phyloP scores from a whole-genome alignment of 805 yeast species.

The Metschnikowia noctiluminum region DNA sequence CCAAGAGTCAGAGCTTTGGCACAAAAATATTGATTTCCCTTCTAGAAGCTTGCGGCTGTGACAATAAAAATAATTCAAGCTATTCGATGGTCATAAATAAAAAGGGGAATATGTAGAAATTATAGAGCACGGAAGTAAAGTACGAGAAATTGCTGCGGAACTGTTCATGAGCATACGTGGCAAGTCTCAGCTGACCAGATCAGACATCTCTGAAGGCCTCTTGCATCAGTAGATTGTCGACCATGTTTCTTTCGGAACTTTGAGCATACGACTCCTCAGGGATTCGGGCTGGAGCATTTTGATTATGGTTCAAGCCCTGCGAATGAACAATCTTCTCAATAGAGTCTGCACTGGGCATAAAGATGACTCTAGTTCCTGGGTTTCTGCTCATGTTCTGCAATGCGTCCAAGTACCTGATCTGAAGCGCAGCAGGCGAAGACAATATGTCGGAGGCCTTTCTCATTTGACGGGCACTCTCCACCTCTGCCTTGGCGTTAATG shows the following conservation, averaged over 20 bases:
- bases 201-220: slow-evolving; percentile 14
- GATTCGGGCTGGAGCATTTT: slow-evolving; percentile 5
- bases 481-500: slow-evolving; percentile 72
- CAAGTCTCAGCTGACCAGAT: too few species aligned
- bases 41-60: too few species aligned
- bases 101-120: too few species aligned
- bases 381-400: slow-evolving; percentile 67
- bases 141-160: too few species aligned
- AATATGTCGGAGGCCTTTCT: slow-evolving; percentile 75
- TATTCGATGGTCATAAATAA: background rate
- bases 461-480: slow-evolving; percentile 71
- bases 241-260: slow-evolving; percentile 9
- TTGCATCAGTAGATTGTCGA: slow-evolving; percentile 18
- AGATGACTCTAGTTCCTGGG: slow-evolving; percentile 64
- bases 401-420: slow-evolving; percentile 74
- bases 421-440: slow-evolving; percentile 74
- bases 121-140: too few species aligned
- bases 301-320: slow-evolving; percentile 8
- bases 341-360: slow-evolving; percentile 58
- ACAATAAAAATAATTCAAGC: background rate
- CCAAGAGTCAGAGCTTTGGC: too few species aligned
- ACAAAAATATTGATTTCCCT: too few species aligned
- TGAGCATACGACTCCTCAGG: slow-evolving; percentile 7
- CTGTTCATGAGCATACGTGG: too few species aligned
- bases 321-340: slow-evolving; percentile 37